phyloP scores from a whole-genome alignment of 495 filamentous ascomycete species.

The Penicillium maclennaniae region DNA sequence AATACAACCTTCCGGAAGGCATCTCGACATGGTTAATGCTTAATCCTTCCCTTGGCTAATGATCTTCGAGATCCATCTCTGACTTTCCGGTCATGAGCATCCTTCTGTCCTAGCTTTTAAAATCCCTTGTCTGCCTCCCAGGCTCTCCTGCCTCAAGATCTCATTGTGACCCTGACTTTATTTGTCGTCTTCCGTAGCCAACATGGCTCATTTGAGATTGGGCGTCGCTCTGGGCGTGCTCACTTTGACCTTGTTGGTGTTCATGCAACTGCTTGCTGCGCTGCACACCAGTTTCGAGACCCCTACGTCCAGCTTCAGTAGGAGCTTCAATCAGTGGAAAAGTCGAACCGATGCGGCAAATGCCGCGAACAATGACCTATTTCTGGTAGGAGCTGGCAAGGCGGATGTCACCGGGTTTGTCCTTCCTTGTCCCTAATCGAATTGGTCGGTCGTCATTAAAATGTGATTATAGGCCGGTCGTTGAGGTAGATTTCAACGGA shows the following conservation, averaged over 20 bases:
- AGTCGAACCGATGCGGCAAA: slow-evolving; percentile 16
- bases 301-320: slow-evolving; percentile 9
- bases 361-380: slow-evolving; percentile 44
- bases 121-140: slow-evolving; percentile 8
- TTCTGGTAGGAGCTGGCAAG: slow-evolving; percentile 87
- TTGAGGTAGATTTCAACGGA: slow-evolving; percentile 87
- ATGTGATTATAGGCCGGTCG: slow-evolving; percentile 57
- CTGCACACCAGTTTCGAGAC: slow-evolving; percentile 14
- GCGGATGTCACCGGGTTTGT: slow-evolving; percentile 86
- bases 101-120: slow-evolving; percentile 3
- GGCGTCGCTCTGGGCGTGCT: slow-evolving; percentile 23
- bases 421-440: not conserved
- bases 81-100: not conserved
- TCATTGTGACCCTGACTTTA: slow-evolving; percentile 1
- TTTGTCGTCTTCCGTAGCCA: slow-evolving; percentile 2
- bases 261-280: slow-evolving; percentile 30
- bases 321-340: slow-evolving; percentile 23
- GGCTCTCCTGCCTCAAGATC: not conserved
- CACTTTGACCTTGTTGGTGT: slow-evolving; percentile 23
- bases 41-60: slow-evolving; percentile 7
- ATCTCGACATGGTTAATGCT: not conserved
- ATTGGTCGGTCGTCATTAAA: not conserved
- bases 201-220: slow-evolving; percentile 32
- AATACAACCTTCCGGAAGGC: not conserved
- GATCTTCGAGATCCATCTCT: slow-evolving; percentile 8